Evolutionary conservation across 192 early-diverging fungal species (phyloP).

Genomic region (Dissophora ornata): DNA sequence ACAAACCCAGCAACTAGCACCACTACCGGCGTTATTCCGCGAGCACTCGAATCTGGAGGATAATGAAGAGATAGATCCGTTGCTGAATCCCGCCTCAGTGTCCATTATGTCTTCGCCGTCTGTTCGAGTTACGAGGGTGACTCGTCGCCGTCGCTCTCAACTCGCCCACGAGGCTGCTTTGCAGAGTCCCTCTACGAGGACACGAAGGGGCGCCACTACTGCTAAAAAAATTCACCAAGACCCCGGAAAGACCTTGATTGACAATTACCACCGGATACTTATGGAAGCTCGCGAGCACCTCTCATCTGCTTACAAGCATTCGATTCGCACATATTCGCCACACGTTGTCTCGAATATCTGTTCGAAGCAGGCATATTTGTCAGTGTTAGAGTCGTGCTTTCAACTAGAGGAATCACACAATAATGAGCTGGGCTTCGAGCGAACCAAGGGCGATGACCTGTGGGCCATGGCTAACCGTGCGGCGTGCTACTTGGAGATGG

Average conservation of each 20-base stretch:
- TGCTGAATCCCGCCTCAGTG: neutral
- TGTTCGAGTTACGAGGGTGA: conserved; percentile 26
- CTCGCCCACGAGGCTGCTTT: conserved; percentile 2
- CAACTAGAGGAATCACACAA: neutral
- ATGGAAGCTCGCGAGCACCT: conserved; percentile 19
- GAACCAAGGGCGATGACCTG: neutral
- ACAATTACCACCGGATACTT: conserved; percentile 9
- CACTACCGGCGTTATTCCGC: conserved; percentile 2
- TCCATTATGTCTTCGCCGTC: conserved; percentile 20
- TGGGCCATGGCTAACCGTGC: conserved; percentile 22
- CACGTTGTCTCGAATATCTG: conserved; percentile 34
- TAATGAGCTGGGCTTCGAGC: no score
- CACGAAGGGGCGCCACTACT: neutral
- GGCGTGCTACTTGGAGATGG: conserved; percentile 61
- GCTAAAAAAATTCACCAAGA: neutral
- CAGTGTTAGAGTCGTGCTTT: conserved; percentile 35
- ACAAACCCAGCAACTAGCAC: neutral
- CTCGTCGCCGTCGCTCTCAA: conserved; percentile 31
- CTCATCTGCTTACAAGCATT: conserved; percentile 4
- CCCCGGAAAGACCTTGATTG: neutral
- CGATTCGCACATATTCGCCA: conserved; percentile 8
- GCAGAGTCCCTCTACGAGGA: neutral
- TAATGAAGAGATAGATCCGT: neutral
- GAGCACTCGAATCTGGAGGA: neutral
- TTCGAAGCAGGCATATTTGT: conserved; percentile 11